phyloP scores from a whole-genome alignment of 2,329 filamentous ascomycete species.

The Cryphonectria carpinicola region DNA sequence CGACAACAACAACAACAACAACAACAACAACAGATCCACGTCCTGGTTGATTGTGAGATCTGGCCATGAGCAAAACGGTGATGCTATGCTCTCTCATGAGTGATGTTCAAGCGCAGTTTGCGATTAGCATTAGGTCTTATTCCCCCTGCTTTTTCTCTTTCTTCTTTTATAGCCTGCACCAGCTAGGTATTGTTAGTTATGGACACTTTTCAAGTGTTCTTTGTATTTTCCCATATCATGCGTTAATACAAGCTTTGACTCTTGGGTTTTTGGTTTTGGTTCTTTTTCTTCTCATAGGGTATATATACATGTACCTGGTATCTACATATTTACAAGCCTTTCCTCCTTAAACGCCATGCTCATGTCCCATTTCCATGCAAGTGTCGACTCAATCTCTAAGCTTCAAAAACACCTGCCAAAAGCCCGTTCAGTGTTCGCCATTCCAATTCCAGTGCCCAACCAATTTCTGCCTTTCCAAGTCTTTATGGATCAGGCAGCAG shows the following conservation, averaged over 20 bases:
- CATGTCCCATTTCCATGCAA: neutral
- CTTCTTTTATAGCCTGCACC: neutral
- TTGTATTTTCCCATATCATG: neutral
- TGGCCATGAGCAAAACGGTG: neutral
- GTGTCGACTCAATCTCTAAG: neutral
- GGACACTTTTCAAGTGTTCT: neutral
- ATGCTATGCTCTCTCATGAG: constrained; percentile 4
- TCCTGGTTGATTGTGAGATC: constrained; percentile 2
- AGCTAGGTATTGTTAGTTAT: neutral
- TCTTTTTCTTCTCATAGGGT: no score
- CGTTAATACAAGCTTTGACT: neutral
- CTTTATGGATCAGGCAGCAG: no score
- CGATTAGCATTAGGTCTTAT: neutral
- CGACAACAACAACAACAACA: no score
- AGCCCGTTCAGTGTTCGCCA: no score
- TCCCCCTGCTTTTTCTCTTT: neutral
- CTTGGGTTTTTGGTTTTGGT: no score
- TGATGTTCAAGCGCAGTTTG: neutral
- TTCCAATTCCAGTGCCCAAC: no score
- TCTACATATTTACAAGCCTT: neutral
- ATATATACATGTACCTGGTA: neutral
- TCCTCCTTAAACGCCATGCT: neutral
- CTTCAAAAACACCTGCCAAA: no score
- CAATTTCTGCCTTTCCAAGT: no score
- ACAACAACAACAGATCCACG: neutral